These are phyloP conservation scores for Debaryomyces sp. DNA, from an alignment of 1,139 yeast genomes.

Conservation along the genomic window DNA sequence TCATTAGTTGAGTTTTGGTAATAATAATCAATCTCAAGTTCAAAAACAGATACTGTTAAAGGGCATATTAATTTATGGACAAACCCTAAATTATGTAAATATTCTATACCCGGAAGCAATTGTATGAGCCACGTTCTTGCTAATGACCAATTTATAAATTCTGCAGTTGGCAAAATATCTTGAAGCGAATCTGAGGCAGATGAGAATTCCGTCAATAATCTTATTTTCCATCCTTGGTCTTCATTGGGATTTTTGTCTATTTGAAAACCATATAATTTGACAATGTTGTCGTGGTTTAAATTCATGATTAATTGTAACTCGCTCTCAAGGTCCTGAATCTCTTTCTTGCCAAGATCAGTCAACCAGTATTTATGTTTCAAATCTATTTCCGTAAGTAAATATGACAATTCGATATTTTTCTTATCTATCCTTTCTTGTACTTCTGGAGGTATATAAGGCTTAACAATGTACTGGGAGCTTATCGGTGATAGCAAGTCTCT, in stretches of 20 bases:
- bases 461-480: constrained; percentile 68
- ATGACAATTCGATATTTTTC: constrained; percentile 47
- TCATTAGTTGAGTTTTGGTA: constrained; percentile 10
- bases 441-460: constrained; percentile 61
- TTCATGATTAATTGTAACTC: constrained; percentile 66
- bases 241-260: constrained; percentile 49
- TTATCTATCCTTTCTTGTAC: constrained; percentile 22
- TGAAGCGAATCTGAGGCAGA: constrained; percentile 57
- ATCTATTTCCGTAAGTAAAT: constrained; percentile 69
- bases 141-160: constrained; percentile 65
- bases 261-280: constrained; percentile 69
- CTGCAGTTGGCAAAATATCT: constrained; percentile 71
- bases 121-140: constrained; percentile 91
- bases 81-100: constrained; percentile 77
- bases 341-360: constrained; percentile 70
- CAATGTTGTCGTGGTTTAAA: constrained; percentile 65
- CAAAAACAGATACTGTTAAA: constrained; percentile 51
- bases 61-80: constrained; percentile 71
- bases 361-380: constrained; percentile 70
- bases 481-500: constrained; percentile 52
- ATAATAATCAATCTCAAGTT: constrained; percentile 17
- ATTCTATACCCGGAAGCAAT: constrained; percentile 80
- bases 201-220: constrained; percentile 68
- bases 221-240: constrained; percentile 60
- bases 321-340: constrained; percentile 69